phyloP scores from a whole-genome alignment of 768 basidiomycete genomes.

The Albatrellus ellisii region DNA sequence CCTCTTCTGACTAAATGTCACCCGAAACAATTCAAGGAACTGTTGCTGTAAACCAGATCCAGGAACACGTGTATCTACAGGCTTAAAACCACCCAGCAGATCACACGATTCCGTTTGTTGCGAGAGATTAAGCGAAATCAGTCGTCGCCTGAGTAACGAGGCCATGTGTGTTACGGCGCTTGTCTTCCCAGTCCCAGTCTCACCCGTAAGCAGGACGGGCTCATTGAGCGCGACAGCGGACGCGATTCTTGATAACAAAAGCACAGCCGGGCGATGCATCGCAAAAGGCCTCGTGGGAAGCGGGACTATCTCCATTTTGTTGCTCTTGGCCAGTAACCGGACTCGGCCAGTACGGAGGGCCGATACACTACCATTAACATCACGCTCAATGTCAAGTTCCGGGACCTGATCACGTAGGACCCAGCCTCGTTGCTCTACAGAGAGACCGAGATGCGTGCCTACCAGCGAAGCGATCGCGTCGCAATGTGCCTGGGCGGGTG shows the following conservation, averaged over 20 bases:
- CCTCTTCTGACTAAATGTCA: constrained; percentile 81
- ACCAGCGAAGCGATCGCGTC: constrained; percentile 39
- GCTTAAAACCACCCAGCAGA: constrained; percentile 89
- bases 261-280: constrained; percentile 73
- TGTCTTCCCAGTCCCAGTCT: constrained; percentile 99
- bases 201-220: constrained; percentile 85
- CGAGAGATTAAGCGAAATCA: constrained; percentile 86
- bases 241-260: constrained; percentile 70
- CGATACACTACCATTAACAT: constrained; percentile 44
- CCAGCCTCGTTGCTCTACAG: constrained; percentile 59
- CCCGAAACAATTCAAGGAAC: constrained; percentile 72
- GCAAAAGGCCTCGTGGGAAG: constrained; percentile 49
- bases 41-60: constrained; percentile 54
- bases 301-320: constrained; percentile 23
- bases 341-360: constrained; percentile 52
- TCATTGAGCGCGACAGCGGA: constrained; percentile 61
- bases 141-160: constrained; percentile 53
- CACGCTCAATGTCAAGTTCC: constrained; percentile 52
- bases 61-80: constrained; percentile 78
- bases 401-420: constrained; percentile 54
- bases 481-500: constrained; percentile 34
- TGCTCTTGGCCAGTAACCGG: constrained; percentile 35
- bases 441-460: constrained; percentile 51
- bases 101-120: constrained; percentile 96
- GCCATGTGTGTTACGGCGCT: constrained; percentile 84